Evolutionary conservation across 208 protist species (phyloP), one percentile per base, ranked within the genome.

Genomic region (Trypanosoma platydactyli): DNA sequence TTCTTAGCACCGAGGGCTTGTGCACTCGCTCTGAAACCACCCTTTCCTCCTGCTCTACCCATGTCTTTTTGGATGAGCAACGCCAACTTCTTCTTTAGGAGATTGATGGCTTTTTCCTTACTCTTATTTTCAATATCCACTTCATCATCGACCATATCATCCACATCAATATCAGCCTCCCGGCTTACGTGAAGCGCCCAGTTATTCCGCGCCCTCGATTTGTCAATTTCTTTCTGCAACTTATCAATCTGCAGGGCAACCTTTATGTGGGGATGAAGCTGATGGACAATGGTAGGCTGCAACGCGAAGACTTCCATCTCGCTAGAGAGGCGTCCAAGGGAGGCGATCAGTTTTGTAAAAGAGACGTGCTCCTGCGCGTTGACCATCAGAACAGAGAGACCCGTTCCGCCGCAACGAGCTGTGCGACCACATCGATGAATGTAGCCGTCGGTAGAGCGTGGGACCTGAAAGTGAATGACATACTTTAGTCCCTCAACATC

Each of bases 401-500:
- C 92, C 29, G 84, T 86, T 35, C 79, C 83, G 50, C 87, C 86
- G 64, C 85, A 92, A 48, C 98, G 89, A 6, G 97, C 98, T 0
- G 98, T 99, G 69, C 98, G 88, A 25, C 98, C 98, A 63, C 89
- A 96, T 54, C 98, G 86, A 76, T 99, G 98, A 54, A 99, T 92
- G 74, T 99, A 99, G 30, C 79, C 84, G 55, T 99, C 97, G 1
- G 94, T 92, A 1, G 81, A 86, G 24, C 92, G 83, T 20, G 98
- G 98, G 15, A 99, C 73, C 74, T 99, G 97, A 72, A 97, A 99
- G 73, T 99, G 97, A 20, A 99, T 71, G 5, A 99, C 98, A 69
- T 99, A 92, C 54, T 96, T 81, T 24, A 99, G 80, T 6, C 81
- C 84, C n/a, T 88, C 84, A 63, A 99, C 94, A 84, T 99, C 98